Conservation (phyloP, 176 grass and related monocot genomes). For the Zizania latifolia region DNA sequence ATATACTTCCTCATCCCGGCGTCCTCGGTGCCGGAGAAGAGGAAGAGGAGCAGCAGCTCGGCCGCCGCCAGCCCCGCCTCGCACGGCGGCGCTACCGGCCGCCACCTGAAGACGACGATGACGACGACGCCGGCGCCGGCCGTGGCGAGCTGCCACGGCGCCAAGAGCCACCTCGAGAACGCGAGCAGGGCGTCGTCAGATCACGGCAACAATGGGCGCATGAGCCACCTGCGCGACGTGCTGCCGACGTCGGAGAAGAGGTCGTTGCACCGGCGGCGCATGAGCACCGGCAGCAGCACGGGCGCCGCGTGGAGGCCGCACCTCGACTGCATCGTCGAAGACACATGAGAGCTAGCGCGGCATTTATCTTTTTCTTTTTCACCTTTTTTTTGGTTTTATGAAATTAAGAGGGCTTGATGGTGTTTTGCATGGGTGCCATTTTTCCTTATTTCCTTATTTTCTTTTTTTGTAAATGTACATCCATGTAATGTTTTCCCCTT, state of each 20-base stretch:
- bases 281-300: constrained; percentile 25
- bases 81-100: no score
- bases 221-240: constrained; percentile 9
- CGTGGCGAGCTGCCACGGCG: constrained; percentile 3
- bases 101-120: not conserved
- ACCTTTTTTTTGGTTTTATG: not conserved
- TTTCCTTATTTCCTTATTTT: not conserved
- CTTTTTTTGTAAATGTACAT: constrained; percentile 32
- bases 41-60: not conserved
- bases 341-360: constrained; percentile 38
- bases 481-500: constrained; percentile 46
- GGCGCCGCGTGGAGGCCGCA: constrained; percentile 63
- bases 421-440: constrained; percentile 30
- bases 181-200: not conserved
- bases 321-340: constrained; percentile 75
- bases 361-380: not conserved
- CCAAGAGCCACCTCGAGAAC: constrained; percentile 6
- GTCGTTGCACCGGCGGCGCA: constrained; percentile 36
- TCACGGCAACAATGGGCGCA: not conserved
- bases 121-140: not conserved
- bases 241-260: constrained; percentile 21
- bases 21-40: constrained; percentile 47
- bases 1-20: constrained; percentile 89
- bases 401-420: constrained; percentile 18
- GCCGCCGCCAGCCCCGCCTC: no score